phyloP scores from a whole-genome alignment of 345 rosid genomes.

The Pistacia vera region DNA sequence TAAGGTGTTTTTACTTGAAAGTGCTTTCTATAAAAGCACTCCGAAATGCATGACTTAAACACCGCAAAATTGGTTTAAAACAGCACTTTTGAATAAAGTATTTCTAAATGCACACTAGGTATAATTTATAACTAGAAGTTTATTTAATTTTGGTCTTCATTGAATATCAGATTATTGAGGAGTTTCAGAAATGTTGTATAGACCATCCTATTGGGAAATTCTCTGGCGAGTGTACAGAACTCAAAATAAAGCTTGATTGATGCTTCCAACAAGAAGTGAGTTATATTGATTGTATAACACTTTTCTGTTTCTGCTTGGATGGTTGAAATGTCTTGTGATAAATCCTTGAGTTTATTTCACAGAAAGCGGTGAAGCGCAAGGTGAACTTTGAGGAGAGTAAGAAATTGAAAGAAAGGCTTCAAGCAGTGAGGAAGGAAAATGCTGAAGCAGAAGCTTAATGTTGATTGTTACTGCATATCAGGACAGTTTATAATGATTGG shows the following conservation, averaged over 20 bases:
- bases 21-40: no score
- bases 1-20: no score
- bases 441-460: conserved; percentile 27
- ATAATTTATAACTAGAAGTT: no score
- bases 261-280: conserved; percentile 87
- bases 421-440: conserved; percentile 49
- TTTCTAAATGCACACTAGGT: no score
- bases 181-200: conserved; percentile 84
- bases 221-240: conserved; percentile 84
- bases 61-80: no score
- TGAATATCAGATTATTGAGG: conserved; percentile 51
- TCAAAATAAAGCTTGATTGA: conserved; percentile 79
- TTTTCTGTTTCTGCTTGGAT: background rate
- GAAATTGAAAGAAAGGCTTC: conserved; percentile 59
- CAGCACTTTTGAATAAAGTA: no score
- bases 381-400: conserved; percentile 74
- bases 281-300: background rate
- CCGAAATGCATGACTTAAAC: no score
- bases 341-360: conserved; percentile 16
- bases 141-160: no score
- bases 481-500: background rate
- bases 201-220: conserved; percentile 86
- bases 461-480: background rate
- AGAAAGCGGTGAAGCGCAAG: conserved; percentile 94
- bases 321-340: background rate